phyloP scores from a whole-genome alignment of 2,329 filamentous ascomycete species.

The Byssoonygena ceratinophila region DNA sequence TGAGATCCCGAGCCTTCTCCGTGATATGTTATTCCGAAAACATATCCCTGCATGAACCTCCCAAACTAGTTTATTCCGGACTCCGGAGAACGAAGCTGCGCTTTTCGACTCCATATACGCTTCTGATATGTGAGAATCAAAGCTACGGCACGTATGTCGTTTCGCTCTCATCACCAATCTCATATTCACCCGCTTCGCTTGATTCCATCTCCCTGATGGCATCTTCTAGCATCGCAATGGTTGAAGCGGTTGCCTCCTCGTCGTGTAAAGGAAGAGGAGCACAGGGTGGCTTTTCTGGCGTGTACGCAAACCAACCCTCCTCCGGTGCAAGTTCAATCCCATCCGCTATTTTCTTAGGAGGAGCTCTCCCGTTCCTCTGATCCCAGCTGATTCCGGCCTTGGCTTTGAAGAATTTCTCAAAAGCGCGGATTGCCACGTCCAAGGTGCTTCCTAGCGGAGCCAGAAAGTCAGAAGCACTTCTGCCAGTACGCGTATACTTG shows the following conservation, averaged over 20 bases:
- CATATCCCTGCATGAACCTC: background rate
- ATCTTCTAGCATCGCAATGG: slow-evolving; percentile 2
- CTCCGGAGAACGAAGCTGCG: background rate
- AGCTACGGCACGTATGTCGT: background rate
- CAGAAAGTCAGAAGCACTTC: slow-evolving; percentile 26
- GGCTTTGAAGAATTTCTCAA: slow-evolving; percentile 47
- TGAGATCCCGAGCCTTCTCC: too few species aligned
- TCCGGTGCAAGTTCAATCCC: slow-evolving; percentile 21
- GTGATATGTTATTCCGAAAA: background rate
- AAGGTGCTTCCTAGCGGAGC: slow-evolving; percentile 26
- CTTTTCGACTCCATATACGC: background rate
- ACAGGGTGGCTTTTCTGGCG: slow-evolving; percentile 13
- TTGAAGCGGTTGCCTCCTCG: slow-evolving; percentile 1
- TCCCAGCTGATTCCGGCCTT: slow-evolving; percentile 53
- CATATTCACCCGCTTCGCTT: background rate
- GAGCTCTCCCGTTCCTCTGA: slow-evolving; percentile 25
- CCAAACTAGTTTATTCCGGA: background rate
- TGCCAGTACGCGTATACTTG: slow-evolving; percentile 34
- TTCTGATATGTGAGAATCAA: background rate
- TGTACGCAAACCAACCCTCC: slow-evolving; percentile 27
- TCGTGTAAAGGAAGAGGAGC: background rate
- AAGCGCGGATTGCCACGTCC: slow-evolving; percentile 39
- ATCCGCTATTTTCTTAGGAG: slow-evolving; percentile 17
- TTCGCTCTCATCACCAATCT: background rate
- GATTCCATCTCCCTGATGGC: slow-evolving; percentile 7